Base-by-base conservation (phyloP, 2,329 filamentous ascomycete species). In the Parascedosporium putredinis region DNA sequence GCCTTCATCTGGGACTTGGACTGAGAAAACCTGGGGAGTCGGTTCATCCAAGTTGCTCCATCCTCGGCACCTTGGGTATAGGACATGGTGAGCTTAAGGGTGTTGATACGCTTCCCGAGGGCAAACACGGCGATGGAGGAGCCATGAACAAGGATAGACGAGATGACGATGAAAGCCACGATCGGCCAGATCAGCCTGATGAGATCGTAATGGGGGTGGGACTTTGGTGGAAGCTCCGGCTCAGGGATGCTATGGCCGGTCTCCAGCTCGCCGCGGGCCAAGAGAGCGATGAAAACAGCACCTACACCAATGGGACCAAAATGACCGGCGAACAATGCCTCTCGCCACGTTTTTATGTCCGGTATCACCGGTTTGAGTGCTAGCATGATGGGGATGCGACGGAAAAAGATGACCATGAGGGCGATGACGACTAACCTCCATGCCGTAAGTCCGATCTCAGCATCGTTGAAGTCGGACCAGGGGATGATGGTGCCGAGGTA, bases 61-160 rank as follows among this genome's bases (percentile, higher is more conserved):
- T 95, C 88, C 50, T 95, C 91, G 47, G 86, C 86, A 16, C 84
- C 89, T 53, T 84, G 81, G 0, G 93, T 98, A 69, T 97, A 98
- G 0, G 93, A 96, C 79, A 98, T 87, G 50, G 93, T 96, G 53
- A 98, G 75, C 1, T 88, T 90, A 56, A 98, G 70, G 0, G 93
- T 97, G 69, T 97, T 97, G 77, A 98, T 98, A 53, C 87, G 90
- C 67, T 97, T 98, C 59, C 93, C 93, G 1, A 98, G 79, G 0
- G 93, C 97, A 60, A 98, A 98, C 7, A 98, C 93, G 4, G 93
- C 93, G 58, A 98, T 86, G 0, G 93, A 97, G n/a, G 93, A 97
- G 20, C 93, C 93, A 60, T 98, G 93, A 1, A 98, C 88, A 33
- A 97, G 68, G 59, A 98, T 98, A 10, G 93, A 98, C 3, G 86